A percentile compares a stretch with the other conserved stretches of the same genome.
Conservation (phyloP, 495 filamentous ascomycete species). For the Hypoxylon lienhwacheense region DNA sequence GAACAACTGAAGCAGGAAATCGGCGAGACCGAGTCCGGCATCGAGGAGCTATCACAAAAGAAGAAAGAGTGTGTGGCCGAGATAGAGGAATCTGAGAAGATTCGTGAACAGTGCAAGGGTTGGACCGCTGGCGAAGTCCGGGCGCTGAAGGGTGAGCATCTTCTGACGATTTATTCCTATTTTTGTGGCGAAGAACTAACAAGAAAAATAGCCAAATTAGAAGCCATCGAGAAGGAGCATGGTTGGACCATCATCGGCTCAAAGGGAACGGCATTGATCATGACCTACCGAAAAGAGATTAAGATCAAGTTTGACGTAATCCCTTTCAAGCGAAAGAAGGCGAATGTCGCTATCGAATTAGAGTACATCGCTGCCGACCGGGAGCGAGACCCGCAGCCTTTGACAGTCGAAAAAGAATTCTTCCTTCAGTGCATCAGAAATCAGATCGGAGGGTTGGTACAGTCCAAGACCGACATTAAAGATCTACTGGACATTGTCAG, state of each 20-base stretch:
- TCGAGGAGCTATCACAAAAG: constrained; percentile 61
- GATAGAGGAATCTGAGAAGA: constrained; percentile 79
- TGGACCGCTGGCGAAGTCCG: constrained; percentile 81
- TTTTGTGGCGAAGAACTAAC: constrained; percentile 9
- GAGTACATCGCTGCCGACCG: constrained; percentile 58
- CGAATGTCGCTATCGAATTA: constrained; percentile 48
- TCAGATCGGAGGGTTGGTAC: constrained; percentile 56
- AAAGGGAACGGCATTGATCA: constrained; percentile 60
- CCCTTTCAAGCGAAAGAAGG: constrained; percentile 52
- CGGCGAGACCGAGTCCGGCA: constrained; percentile 60
- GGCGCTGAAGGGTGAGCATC: constrained; percentile 65
- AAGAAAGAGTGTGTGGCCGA: constrained; percentile 70
- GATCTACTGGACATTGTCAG: constrained; percentile 58
- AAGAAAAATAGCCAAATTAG: constrained; percentile 60
- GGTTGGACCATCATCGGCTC: constrained; percentile 80
- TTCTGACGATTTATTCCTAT: constrained; percentile 1
- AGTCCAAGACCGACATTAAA: constrained; percentile 53
- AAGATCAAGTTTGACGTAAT: constrained; percentile 73
- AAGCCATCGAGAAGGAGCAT: constrained; percentile 65
- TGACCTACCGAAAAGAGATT: constrained; percentile 78
- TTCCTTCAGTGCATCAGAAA: constrained; percentile 67
- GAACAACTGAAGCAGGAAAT: constrained; percentile 64
- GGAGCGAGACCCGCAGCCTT: constrained; percentile 50
- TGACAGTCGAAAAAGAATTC: constrained; percentile 63
- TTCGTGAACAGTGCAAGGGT: constrained; percentile 83